Conservation (phyloP, 495 filamentous ascomycete genomes). For the Penicillium riverlandense region DNA sequence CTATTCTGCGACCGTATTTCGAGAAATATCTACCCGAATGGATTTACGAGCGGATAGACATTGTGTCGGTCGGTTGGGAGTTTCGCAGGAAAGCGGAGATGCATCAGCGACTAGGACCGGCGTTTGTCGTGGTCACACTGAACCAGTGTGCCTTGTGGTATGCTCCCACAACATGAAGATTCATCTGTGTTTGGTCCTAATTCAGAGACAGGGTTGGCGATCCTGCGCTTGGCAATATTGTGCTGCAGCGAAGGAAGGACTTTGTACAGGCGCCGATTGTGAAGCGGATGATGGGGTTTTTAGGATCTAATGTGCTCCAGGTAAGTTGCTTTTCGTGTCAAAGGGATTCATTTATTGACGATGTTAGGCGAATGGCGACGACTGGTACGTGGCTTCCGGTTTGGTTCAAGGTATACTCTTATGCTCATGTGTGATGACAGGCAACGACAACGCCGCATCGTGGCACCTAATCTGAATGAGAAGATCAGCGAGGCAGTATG, state of each 20-base stretch:
- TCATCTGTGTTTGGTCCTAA: neutral
- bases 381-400: constrained; percentile 7
- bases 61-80: constrained; percentile 23
- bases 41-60: constrained; percentile 10
- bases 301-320: constrained; percentile 21
- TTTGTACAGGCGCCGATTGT: constrained; percentile 18
- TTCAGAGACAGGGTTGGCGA: constrained; percentile 9
- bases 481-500: constrained; percentile 28
- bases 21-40: constrained; percentile 14
- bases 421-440: constrained; percentile 5
- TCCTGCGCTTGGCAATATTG: constrained; percentile 8
- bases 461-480: constrained; percentile 33
- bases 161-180: neutral
- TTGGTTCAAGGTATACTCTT: neutral
- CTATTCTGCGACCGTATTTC: constrained; percentile 8
- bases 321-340: constrained; percentile 4
- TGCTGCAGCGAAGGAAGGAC: constrained; percentile 22
- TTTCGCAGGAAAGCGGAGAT: constrained; percentile 8
- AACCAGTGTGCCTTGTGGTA: constrained; percentile 19
- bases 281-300: constrained; percentile 15
- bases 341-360: neutral
- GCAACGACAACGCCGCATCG: constrained; percentile 33
- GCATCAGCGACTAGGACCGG: constrained; percentile 10
- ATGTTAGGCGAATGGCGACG: constrained; percentile 12
- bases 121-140: constrained; percentile 19